Conservation (phyloP, 2,329 filamentous ascomycete species). For the Fusarium oligoseptatum region DNA sequence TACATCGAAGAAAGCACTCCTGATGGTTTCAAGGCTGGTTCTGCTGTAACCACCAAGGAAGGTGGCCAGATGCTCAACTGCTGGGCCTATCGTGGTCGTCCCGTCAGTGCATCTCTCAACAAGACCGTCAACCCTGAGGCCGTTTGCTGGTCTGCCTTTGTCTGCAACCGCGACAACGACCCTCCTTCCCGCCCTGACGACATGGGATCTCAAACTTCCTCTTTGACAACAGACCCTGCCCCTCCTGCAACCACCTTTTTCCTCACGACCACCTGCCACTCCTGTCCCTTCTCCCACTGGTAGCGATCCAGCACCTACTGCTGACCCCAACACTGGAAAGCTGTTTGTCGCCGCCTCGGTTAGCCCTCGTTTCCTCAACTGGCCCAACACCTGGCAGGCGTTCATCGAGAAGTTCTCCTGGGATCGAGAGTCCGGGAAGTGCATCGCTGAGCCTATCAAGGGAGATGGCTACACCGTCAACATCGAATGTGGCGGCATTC, state of each 20-base stretch:
- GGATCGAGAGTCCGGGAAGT: conserved; percentile 54
- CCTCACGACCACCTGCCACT: conserved; percentile 47
- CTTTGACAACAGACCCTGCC: conserved; percentile 49
- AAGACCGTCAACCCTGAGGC: conserved; percentile 54
- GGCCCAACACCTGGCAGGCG: conserved; percentile 54
- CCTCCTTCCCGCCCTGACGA: conserved; percentile 52
- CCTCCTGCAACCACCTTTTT: conserved; percentile 52
- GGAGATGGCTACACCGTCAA: conserved; percentile 55
- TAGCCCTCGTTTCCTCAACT: conserved; percentile 57
- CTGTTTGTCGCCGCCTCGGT: conserved; percentile 51
- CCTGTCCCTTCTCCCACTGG: conserved; percentile 36
- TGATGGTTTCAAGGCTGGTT: conserved; percentile 56
- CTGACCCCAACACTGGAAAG: conserved; percentile 45
- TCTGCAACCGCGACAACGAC: conserved; percentile 55
- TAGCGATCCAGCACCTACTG: conserved; percentile 50
- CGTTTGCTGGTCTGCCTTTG: conserved; percentile 57
- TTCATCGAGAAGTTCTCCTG: conserved; percentile 58
- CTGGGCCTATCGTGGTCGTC: conserved; percentile 58
- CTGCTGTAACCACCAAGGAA: conserved; percentile 56
- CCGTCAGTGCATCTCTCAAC: conserved; percentile 55
- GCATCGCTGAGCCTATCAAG: conserved; percentile 49
- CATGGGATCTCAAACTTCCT: conserved; percentile 54
- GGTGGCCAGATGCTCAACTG: conserved; percentile 56
- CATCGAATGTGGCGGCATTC: conserved; percentile 53
- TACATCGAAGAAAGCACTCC: conserved; percentile 58